These are phyloP conservation scores for Biancaea sappan DNA, from an alignment of 306 rosid genomes.

Conservation along the genomic window DNA sequence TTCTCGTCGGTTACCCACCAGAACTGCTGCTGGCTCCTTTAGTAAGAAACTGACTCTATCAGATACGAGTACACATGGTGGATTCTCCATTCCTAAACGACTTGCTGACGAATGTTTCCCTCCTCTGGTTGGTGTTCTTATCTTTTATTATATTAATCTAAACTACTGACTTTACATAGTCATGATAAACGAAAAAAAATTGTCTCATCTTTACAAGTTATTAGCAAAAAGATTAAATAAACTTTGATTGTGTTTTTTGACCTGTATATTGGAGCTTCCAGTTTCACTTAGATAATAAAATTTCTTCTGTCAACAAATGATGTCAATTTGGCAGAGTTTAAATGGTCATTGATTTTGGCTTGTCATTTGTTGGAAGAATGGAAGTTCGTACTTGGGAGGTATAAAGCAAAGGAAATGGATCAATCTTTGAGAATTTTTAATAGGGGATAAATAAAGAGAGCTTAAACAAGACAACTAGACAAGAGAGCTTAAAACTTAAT, in stretches of 20 bases:
- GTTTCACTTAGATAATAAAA: conserved; percentile 9
- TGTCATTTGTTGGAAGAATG: too few relatives aligned
- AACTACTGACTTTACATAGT: neutral
- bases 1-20: conserved; percentile 25
- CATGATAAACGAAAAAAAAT: neutral
- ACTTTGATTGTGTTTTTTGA: neutral
- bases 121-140: conserved; percentile 59
- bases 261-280: neutral
- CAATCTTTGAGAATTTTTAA: too few relatives aligned
- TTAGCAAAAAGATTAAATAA: neutral
- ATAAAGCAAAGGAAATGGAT: too few relatives aligned
- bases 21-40: conserved; percentile 27
- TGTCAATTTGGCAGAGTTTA: neutral
- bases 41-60: conserved; percentile 67
- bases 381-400: too few relatives aligned
- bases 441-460: too few relatives aligned
- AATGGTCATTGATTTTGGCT: neutral
- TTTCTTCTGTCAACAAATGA: conserved; percentile 5
- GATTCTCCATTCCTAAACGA: conserved; percentile 65
- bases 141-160: conserved; percentile 10
- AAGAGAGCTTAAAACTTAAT: too few relatives aligned
- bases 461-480: too few relatives aligned
- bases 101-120: conserved; percentile 63
- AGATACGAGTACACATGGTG: conserved; percentile 77
- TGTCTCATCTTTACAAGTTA: neutral